A percentile compares a stretch with the other conserved stretches of the same genome.
These are phyloP conservation scores for Hysterangium stoloniferum DNA, from an alignment of 768 basidiomycete species.

Conservation along the genomic window DNA sequence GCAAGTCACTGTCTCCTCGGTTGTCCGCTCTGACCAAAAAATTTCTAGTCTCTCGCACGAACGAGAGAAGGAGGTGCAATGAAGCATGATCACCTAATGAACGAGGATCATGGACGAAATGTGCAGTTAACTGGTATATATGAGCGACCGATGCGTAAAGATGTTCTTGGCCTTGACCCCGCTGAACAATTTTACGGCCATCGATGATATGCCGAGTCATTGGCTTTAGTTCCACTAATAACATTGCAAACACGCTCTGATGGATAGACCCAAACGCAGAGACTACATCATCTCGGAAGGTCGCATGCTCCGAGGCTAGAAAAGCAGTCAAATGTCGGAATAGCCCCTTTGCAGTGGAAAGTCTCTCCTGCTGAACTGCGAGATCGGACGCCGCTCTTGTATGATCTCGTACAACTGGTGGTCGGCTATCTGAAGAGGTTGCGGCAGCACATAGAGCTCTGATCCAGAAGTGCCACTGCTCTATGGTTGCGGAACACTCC, in stretches of 20 bases:
- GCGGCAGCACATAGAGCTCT: conserved; percentile 83
- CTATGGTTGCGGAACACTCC: conserved; percentile 52
- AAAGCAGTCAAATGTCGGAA: conserved; percentile 84
- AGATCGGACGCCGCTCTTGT: conserved; percentile 61
- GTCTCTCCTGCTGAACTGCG: conserved; percentile 73
- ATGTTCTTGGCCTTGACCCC: conserved; percentile 66
- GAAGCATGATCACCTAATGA: conserved; percentile 64
- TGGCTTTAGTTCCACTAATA: conserved; percentile 77
- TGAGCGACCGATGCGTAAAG: conserved; percentile 82
- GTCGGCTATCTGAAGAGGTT: conserved; percentile 52
- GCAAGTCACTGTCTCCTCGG: conserved; percentile 68
- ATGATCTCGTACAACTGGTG: conserved; percentile 57
- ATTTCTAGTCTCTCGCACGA: conserved; percentile 73
- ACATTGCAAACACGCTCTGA: conserved; percentile 62
- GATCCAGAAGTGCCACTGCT: conserved; percentile 82
- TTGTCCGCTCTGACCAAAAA: conserved; percentile 68
- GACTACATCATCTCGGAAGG: conserved; percentile 81
- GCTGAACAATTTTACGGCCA: conserved; percentile 53
- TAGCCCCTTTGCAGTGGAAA: conserved; percentile 73
- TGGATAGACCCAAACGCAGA: conserved; percentile 86
- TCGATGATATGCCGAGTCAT: conserved; percentile 83
- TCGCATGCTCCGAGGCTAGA: conserved; percentile 75
- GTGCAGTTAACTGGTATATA: conserved; percentile 82
- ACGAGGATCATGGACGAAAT: conserved; percentile 61
- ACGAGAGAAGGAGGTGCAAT: conserved; percentile 74